phyloP scores from a whole-genome alignment of 495 filamentous ascomycete species.

The Bombardia bombarda region DNA sequence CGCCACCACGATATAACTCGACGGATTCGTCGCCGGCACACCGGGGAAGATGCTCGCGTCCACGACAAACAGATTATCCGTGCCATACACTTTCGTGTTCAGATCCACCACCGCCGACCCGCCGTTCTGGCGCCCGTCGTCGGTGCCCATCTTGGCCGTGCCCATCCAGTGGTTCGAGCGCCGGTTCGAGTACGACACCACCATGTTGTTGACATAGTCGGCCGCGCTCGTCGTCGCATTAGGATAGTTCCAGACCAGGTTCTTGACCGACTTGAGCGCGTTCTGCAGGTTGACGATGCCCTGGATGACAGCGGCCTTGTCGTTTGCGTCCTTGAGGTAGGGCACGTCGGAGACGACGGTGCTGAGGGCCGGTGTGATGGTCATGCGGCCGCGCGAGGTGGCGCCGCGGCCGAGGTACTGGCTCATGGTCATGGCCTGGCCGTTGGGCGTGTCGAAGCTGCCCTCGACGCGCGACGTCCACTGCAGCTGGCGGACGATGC shows the following conservation, averaged over 20 bases:
- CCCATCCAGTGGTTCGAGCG: slow-evolving; percentile 66
- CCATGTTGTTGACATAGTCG: slow-evolving; percentile 45
- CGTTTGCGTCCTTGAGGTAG: slow-evolving; percentile 46
- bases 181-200: slow-evolving; percentile 46
- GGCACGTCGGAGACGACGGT: slow-evolving; percentile 47
- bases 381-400: slow-evolving; percentile 53
- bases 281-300: slow-evolving; percentile 54
- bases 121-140: slow-evolving; percentile 54
- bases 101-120: slow-evolving; percentile 66
- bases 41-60: slow-evolving; percentile 59
- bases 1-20: slow-evolving; percentile 49
- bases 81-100: slow-evolving; percentile 64
- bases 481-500: slow-evolving; percentile 57
- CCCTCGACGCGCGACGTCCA: slow-evolving; percentile 59
- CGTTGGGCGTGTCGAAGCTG: slow-evolving; percentile 30
- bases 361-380: slow-evolving; percentile 48
- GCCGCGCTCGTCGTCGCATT: slow-evolving; percentile 39
- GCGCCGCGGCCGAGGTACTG: slow-evolving; percentile 60
- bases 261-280: slow-evolving; percentile 42
- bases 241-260: slow-evolving; percentile 49
- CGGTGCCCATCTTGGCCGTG: slow-evolving; percentile 54
- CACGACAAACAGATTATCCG: slow-evolving; percentile 59
- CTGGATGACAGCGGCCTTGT: slow-evolving; percentile 41
- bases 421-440: slow-evolving; percentile 49
- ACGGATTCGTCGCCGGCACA: slow-evolving; percentile 52